phyloP scores from a whole-genome alignment of 139 green algal genomes.

The Closterium sp. region DNA sequence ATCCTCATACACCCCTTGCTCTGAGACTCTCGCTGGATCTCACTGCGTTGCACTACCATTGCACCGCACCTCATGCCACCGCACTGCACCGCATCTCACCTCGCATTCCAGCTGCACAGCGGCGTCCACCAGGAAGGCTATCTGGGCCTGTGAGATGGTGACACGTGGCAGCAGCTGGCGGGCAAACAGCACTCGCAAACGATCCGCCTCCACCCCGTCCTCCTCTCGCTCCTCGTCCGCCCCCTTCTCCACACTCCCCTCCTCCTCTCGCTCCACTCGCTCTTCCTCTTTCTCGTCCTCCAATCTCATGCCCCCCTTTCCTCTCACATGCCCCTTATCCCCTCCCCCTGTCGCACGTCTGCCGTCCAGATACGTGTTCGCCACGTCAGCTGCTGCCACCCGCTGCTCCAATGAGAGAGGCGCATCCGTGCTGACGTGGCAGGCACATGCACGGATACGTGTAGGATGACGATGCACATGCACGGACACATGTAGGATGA shows the following conservation, averaged over 20 bases:
- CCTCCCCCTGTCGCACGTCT: not conserved
- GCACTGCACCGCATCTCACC: conserved; percentile 66
- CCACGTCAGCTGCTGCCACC: not conserved
- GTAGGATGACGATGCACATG: not conserved
- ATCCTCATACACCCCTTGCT: too few relatives aligned
- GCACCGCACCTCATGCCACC: conserved; percentile 56
- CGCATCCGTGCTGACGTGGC: not conserved
- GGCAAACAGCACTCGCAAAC: not conserved
- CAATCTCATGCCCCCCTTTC: not conserved
- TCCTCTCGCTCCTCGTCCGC: not conserved
- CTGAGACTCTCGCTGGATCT: too few relatives aligned
- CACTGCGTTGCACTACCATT: not conserved
- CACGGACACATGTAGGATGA: not conserved
- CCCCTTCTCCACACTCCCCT: too few relatives aligned
- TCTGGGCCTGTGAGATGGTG: not conserved
- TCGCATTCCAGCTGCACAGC: not conserved
- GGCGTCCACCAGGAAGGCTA: not conserved
- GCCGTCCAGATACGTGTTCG: not conserved
- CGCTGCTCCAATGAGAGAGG: not conserved
- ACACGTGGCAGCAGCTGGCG: not conserved
- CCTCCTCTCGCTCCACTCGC: not conserved
- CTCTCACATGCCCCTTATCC: not conserved
- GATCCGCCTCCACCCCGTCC: not conserved
- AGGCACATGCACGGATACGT: not conserved
- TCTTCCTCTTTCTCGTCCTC: not conserved